phyloP scores from a whole-genome alignment of 345 rosid species.

The Gossypium sturtianum region DNA sequence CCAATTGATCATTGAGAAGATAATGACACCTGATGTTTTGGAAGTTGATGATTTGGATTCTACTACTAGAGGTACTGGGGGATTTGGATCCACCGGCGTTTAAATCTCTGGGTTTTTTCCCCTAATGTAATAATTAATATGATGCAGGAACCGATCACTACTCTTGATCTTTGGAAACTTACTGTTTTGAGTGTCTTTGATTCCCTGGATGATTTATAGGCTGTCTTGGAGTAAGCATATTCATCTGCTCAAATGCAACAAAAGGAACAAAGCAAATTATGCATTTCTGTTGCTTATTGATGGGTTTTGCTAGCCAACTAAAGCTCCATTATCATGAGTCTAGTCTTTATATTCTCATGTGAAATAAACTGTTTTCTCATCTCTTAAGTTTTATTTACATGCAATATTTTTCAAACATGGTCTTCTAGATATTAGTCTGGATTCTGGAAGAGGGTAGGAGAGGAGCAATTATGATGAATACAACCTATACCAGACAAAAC shows the following conservation, averaged over 20 bases:
- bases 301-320: not conserved
- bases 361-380: not conserved
- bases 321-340: not conserved
- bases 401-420: not conserved
- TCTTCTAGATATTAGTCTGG: not conserved
- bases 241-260: conserved; percentile 39
- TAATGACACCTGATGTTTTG: too few relatives aligned
- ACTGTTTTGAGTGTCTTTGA: conserved; percentile 35
- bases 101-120: too few relatives aligned
- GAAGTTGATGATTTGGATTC: too few relatives aligned
- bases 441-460: not conserved
- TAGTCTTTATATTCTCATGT: not conserved
- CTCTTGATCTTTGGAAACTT: conserved; percentile 24
- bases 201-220: conserved; percentile 46
- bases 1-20: too few relatives aligned
- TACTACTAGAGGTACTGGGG: too few relatives aligned
- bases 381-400: not conserved
- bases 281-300: not conserved
- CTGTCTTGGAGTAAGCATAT: conserved; percentile 39
- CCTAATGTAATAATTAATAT: not conserved
- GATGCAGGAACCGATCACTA: not conserved
- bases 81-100: too few relatives aligned
- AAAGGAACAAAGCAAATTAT: conserved; percentile 1
- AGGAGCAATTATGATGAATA: not conserved
- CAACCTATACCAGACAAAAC: not conserved